Evolutionary conservation across 768 basidiomycete genomes (phyloP).

Genomic region (Agaricus subrufescens): DNA sequence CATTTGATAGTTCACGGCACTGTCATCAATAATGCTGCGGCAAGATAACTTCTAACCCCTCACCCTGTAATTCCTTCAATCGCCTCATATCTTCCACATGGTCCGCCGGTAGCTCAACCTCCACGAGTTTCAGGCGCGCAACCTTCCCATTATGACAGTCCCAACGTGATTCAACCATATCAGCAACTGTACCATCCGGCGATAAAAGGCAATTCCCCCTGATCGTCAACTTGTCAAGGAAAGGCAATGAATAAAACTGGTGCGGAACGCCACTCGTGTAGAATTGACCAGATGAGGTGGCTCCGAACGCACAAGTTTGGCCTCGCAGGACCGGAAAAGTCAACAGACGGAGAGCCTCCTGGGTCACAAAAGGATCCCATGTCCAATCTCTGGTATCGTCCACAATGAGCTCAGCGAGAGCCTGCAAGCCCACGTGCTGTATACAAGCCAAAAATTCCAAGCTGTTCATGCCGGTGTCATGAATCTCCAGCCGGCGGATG

Average conservation of each 20-base stretch:
- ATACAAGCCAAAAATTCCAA: constrained; percentile 25
- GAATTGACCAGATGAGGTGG: constrained; percentile 3
- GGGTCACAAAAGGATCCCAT: constrained; percentile 27
- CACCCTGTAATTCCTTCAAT: constrained; percentile 24
- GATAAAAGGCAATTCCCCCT: constrained; percentile 25
- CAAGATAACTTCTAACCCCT: constrained; percentile 26
- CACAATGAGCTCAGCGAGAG: constrained; percentile 25
- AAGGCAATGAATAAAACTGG: constrained; percentile 18
- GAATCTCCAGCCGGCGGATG: constrained; percentile 23
- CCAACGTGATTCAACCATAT: constrained; percentile 33
- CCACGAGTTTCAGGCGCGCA: constrained; percentile 22
- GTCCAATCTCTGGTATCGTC: constrained; percentile 30
- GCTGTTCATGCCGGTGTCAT: constrained; percentile 26
- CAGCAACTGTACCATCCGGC: constrained; percentile 25
- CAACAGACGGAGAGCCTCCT: constrained; percentile 23
- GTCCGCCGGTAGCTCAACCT: constrained; percentile 24
- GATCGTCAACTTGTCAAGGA: constrained; percentile 23
- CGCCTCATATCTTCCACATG: constrained; percentile 26
- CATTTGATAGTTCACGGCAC: background rate
- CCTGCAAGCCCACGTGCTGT: constrained; percentile 20
- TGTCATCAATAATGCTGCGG: constrained; percentile 9
- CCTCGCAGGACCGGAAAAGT: constrained; percentile 11
- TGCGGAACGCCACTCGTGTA: too few species aligned
- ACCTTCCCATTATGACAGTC: constrained; percentile 16
- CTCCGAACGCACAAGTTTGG: background rate